Evolutionary conservation across 805 yeast genomes (phyloP).

Genomic region (Wickerhamomyces alni): DNA sequence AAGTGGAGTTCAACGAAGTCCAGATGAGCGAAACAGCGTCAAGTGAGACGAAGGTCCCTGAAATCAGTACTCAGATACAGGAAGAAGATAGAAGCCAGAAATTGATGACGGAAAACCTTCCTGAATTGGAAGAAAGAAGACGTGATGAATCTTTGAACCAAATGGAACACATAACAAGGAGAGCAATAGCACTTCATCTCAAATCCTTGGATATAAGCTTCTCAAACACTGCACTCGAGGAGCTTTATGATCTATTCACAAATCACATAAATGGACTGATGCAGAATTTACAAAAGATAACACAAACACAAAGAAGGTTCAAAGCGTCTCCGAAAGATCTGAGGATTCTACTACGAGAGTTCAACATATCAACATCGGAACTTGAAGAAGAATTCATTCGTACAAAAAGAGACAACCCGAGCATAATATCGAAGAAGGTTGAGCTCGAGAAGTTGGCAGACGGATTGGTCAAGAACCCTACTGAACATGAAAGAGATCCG

Average conservation of each 20-base stretch:
- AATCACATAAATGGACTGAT: conserved; percentile 34
- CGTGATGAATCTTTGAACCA: conserved; percentile 13
- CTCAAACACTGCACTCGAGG: conserved; percentile 31
- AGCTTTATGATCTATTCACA: conserved; percentile 29
- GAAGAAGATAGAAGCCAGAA: not conserved
- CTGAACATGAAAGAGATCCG: conserved; percentile 25
- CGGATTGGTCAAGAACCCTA: not conserved
- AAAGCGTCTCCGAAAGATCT: conserved; percentile 50
- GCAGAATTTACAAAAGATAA: conserved; percentile 38
- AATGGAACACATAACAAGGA: conserved; percentile 26
- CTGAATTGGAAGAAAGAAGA: not conserved
- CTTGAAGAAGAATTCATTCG: conserved; percentile 31
- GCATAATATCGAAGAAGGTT: conserved; percentile 13
- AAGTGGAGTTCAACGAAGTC: not conserved
- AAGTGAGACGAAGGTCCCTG: too few species aligned
- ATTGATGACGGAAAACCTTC: not conserved
- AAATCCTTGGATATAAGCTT: conserved; percentile 26
- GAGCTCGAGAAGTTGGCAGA: conserved; percentile 8
- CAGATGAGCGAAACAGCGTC: not conserved
- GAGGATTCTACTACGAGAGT: conserved; percentile 36
- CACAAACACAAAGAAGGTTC: conserved; percentile 56
- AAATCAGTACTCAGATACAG: too few species aligned
- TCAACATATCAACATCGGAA: conserved; percentile 33
- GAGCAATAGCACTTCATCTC: conserved; percentile 32
- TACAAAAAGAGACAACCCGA: conserved; percentile 15